Evolutionary conservation across 1,139 yeast species (phyloP), one percentile per base, ranked within the genome.

Genomic region (Magnusiomyces suaveolens): DNA sequence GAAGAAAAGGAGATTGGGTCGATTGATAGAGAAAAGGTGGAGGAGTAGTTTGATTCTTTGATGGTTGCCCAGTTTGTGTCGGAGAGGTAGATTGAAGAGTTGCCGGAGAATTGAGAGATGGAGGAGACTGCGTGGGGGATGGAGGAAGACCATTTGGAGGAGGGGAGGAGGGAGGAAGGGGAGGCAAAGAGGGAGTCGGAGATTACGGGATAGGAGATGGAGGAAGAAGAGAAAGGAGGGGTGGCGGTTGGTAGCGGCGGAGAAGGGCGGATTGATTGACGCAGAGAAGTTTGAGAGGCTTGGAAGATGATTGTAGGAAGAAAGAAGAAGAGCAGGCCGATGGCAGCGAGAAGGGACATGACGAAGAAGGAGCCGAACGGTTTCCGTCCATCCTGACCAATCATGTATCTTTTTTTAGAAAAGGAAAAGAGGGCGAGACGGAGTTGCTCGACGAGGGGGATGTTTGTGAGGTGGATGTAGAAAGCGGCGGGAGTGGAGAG

Each of bases 351-450:
- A 12, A 43, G 18, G 14, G 43, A 10, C 51, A 53, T 53, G 2
- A 52, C 55, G 16, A 55, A 43, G 20, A 55, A 50, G n/a, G 53
- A 52, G 43, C 55, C 52, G 3, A 53, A 26, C 4, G 54, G 53
- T 6, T 36, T 38, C 12, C 55, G 51, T 24, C 57, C 57, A 25
- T 51, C 50, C 39, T 55, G 57, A n/a, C 57, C 57, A 33, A 55
- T 55, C 57, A 55, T 55, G 54, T 55, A 55, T 24, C 57, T 46
- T 32, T 48, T 52, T 24, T 52, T 52, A 3, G 54, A 50, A 47
- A 52, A 55, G 48, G 54, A 47, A 24, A 48, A 52, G 46, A 55
- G 44, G 1, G 54, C 52, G 51, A 55, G 50, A 21, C 57, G 51
- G 18, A 55, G 25, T 36, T 55, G 57, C 24, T 55, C 57, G 14